Conservation (phyloP, 1,284 basidiomycete genomes). For the Ceratobasidium theobromae region DNA sequence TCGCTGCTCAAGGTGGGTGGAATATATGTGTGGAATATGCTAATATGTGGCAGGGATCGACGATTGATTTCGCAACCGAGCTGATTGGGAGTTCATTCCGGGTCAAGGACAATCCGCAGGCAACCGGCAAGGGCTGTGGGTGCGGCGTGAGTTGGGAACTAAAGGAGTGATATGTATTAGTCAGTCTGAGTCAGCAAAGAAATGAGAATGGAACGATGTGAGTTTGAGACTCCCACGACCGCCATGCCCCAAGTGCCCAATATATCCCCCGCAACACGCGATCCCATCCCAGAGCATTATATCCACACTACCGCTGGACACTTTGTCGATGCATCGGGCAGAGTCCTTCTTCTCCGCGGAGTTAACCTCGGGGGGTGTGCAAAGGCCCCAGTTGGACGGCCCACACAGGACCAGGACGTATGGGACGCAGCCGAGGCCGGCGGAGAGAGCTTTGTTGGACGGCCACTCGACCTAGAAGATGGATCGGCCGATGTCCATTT, state of each 20-base stretch:
- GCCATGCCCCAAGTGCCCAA: conserved; percentile 61
- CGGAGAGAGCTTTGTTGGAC: conserved; percentile 68
- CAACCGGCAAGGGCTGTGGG: conserved; percentile 82
- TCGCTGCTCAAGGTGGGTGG: conserved; percentile 58
- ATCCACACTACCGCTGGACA: conserved; percentile 70
- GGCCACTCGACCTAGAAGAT: conserved; percentile 81
- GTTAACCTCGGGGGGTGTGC: conserved; percentile 89
- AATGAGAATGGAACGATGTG: neutral
- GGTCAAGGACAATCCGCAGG: conserved; percentile 78
- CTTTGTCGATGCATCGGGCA: conserved; percentile 83
- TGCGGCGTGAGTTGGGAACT: conserved; percentile 92
- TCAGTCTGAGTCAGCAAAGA: neutral
- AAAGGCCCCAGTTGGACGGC: conserved; percentile 77
- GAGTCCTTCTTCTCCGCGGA: conserved; percentile 84
- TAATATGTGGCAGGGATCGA: conserved; percentile 55
- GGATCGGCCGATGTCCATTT: conserved; percentile 89
- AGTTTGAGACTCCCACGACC: conserved; percentile 16
- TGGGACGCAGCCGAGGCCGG: conserved; percentile 85
- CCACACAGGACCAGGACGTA: conserved; percentile 73
- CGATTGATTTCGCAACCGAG: conserved; percentile 87
- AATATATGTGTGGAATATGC: neutral
- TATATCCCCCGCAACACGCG: conserved; percentile 69
- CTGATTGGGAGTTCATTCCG: conserved; percentile 87
- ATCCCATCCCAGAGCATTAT: conserved; percentile 54
- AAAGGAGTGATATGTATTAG: conserved; percentile 50